Evolutionary conservation across 768 basidiomycete species (phyloP), one percentile per base, ranked within the genome.

Genomic region (Trametes elegans): DNA sequence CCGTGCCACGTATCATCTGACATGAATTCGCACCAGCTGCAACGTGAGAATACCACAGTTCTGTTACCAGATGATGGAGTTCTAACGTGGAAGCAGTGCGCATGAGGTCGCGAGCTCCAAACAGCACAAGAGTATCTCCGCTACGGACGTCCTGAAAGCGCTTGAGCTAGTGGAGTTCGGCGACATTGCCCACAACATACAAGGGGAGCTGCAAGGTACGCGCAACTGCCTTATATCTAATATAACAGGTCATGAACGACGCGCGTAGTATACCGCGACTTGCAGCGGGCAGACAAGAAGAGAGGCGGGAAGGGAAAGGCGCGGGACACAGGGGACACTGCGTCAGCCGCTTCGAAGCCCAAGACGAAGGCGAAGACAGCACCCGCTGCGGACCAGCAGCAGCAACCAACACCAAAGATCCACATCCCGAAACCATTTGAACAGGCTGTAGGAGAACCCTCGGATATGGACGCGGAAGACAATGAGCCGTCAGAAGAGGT

Each of bases 71-170:
- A n/a, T 31, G 18, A 32, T 39, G n/a, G 13, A 21, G 26, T 36
- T 42, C 19, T 47, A 6, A 38, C 24, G 40, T 27, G 5, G 41
- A 36, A 24, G 27, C 50, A 95, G 93, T 7, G 90, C 94, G 0
- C 93, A 95, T 60, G 93, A 95, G 59, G 85, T 94, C 16, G 90
- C 94, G 0, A 70, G 76, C n/a, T 82, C 85, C 2, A 87, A 90
- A 59, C 87, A 90, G 54, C 90, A 90, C 69, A 94, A 93, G 70
- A 88, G 88, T 54, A 88, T 95, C 38, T 88, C 91, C 5, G 91
- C 92, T 0, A 85, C 92, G 0, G 94, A 96, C 65, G 91, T 97
- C 0, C 80, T 95, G 58, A 90, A 88, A 66, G 94, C 90, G 0
- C 78, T 94, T 8, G 90, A 93, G 65, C 73, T 81, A 51, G 79